A percentile compares a stretch with the other conserved stretches of the same genome.
Evolutionary conservation across 768 basidiomycete genomes (phyloP).

Genomic region (Naganishia vaughanmartiniae): DNA sequence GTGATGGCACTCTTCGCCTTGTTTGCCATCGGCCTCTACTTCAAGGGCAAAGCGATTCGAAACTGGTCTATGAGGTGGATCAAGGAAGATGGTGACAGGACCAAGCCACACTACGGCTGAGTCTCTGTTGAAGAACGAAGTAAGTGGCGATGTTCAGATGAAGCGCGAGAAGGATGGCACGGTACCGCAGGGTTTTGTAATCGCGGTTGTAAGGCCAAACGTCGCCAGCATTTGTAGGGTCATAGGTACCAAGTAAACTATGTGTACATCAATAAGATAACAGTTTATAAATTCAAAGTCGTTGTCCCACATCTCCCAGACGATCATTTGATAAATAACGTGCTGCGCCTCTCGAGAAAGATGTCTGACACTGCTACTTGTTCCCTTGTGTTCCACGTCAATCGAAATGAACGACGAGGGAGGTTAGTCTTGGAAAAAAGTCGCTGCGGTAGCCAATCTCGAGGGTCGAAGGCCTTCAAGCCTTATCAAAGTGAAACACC

Average conservation of each 20-base stretch:
- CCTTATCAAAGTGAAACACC: too few relatives aligned
- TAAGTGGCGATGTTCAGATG: neutral
- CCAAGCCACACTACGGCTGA: slow-evolving; percentile 21
- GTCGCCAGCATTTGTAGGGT: slow-evolving; percentile 7
- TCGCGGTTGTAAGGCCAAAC: slow-evolving; percentile 3
- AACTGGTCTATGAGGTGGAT: slow-evolving; percentile 19
- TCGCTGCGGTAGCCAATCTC: too few relatives aligned
- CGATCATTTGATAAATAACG: neutral
- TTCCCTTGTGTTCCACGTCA: too few relatives aligned
- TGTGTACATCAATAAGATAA: neutral
- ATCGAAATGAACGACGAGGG: too few relatives aligned
- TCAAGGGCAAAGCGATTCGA: slow-evolving; percentile 16
- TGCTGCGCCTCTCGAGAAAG: neutral
- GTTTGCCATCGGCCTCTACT: slow-evolving; percentile 6
- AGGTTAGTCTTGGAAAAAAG: too few relatives aligned
- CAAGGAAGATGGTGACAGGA: slow-evolving; percentile 15
- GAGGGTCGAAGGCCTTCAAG: too few relatives aligned
- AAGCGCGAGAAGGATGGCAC: neutral
- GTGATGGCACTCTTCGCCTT: slow-evolving; percentile 18
- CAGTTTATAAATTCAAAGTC: neutral
- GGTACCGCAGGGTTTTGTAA: slow-evolving; percentile 1
- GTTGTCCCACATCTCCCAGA: neutral
- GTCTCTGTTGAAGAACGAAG: neutral
- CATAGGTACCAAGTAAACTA: slow-evolving; percentile 4
- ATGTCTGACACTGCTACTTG: too few relatives aligned